Evolutionary conservation across 1,284 basidiomycete genomes (phyloP).

Genomic region (Grifola frondosa): DNA sequence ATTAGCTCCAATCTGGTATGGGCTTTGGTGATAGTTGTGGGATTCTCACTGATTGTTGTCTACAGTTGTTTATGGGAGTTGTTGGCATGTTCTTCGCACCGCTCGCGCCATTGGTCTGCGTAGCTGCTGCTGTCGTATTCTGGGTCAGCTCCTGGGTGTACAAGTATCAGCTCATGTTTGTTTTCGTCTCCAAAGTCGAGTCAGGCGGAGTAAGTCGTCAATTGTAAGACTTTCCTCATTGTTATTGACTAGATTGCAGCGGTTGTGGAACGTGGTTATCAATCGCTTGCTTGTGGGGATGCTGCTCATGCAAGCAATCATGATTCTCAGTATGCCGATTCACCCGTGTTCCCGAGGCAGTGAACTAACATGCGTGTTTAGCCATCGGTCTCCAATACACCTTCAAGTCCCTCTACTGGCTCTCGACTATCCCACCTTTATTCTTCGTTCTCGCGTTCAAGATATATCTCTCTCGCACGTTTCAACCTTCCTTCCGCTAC

Average conservation of each 20-base stretch:
- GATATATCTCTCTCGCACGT: constrained; percentile 69
- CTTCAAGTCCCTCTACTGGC: constrained; percentile 72
- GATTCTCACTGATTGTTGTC: not conserved
- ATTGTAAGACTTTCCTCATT: not conserved
- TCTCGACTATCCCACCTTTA: constrained; percentile 74
- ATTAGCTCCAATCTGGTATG: constrained; percentile 70
- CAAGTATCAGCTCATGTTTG: constrained; percentile 94
- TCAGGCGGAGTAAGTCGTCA: constrained; percentile 75
- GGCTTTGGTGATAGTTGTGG: not conserved
- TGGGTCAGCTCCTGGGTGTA: constrained; percentile 82
- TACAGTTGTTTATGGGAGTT: constrained; percentile 79
- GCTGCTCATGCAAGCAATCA: constrained; percentile 81
- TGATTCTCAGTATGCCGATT: constrained; percentile 77
- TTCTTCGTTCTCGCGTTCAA: constrained; percentile 81
- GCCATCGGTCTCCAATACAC: constrained; percentile 84
- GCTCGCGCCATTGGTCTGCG: constrained; percentile 84
- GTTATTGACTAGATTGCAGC: constrained; percentile 42
- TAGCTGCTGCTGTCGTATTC: constrained; percentile 77
- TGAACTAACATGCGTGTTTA: constrained; percentile 28
- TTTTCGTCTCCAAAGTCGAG: constrained; percentile 84
- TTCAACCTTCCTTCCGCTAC: constrained; percentile 74
- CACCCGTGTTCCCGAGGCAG: constrained; percentile 4
- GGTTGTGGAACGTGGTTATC: constrained; percentile 89
- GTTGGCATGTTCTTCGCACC: constrained; percentile 91
- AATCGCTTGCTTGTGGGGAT: constrained; percentile 80